Evolutionary conservation across 1,284 basidiomycete species (phyloP).

Genomic region (Ustilago nuda): DNA sequence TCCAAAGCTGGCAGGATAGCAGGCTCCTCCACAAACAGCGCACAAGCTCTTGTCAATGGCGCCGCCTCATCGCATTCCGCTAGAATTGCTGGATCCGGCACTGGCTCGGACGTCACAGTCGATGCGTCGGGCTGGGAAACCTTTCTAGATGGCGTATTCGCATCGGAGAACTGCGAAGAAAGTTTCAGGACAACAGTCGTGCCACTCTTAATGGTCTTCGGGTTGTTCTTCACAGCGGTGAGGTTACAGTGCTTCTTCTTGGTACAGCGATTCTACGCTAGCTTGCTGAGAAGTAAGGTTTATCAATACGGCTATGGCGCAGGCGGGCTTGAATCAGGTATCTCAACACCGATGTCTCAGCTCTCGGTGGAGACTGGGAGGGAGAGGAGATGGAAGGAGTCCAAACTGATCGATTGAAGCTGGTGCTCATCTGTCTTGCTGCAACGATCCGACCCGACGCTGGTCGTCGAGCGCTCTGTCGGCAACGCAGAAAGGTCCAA

Average conservation of each 20-base stretch:
- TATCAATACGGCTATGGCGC: slow-evolving; percentile 34
- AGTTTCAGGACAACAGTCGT: slow-evolving; percentile 46
- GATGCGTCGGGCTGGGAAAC: slow-evolving; percentile 51
- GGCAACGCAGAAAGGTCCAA: not conserved
- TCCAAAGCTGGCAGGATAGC: not conserved
- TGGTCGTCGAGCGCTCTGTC: slow-evolving; percentile 10
- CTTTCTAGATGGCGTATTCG: slow-evolving; percentile 47
- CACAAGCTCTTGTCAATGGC: not conserved
- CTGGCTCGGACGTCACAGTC: slow-evolving; percentile 17
- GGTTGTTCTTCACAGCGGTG: slow-evolving; percentile 41
- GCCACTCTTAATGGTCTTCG: slow-evolving; percentile 46
- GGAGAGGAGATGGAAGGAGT: slow-evolving; percentile 34
- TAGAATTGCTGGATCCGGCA: not conserved
- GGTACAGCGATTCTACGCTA: slow-evolving; percentile 38
- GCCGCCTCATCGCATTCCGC: not conserved
- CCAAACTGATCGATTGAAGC: slow-evolving; percentile 33
- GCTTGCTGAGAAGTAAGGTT: slow-evolving; percentile 32
- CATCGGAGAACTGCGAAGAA: slow-evolving; percentile 55
- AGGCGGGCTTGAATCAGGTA: slow-evolving; percentile 13
- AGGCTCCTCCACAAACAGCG: not conserved
- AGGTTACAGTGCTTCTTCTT: slow-evolving; percentile 52
- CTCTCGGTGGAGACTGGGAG: slow-evolving; percentile 1
- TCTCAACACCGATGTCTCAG: slow-evolving; percentile 28
- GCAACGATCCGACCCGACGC: slow-evolving; percentile 5
- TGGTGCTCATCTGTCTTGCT: not conserved